Evolutionary conservation across 306 rosid species (phyloP), one percentile per base, ranked within the genome.

Genomic region (Cicer cuneatum): DNA sequence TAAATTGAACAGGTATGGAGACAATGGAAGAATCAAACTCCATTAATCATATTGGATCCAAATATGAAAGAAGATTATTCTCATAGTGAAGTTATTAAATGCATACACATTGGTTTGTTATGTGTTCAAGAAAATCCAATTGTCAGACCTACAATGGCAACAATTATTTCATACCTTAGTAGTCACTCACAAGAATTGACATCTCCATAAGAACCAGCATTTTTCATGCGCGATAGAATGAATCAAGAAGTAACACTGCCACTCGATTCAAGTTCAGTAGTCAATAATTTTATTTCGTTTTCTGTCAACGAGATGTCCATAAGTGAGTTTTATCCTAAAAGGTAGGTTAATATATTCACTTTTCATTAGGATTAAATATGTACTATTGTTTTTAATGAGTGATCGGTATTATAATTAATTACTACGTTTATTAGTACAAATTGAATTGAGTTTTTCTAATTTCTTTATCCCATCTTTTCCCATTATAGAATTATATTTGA

Each of bases 121-220:
- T 86, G 85, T 10, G 85, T 86, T 74, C 89, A 83, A 21, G 87
- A 86, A 43, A 79, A 80, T 71, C 82, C 87, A 40, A 37, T 41
- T 41, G 82, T 66, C 4, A 86, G 89, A 14, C 85, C 89, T 6
- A 77, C 87, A 8, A 83, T 86, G 85, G 69, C 80, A 62, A 69
- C 53, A 0, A 38, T 81, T 42, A 54, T 78, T 63, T 46, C 29
- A n/a, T 76, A 73, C 66, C 85, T 86, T 8, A 80, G 64, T 19
- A 86, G 81, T 46, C 77, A 51, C 12, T 77, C 85, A 14, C 14
- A 48, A 8, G 13, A 66, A 33, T 48, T 81, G 52, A 65, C 81
- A 64, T 3, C 37, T 6, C 88, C 88, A 19, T 18, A 11, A 8
- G 59, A 71, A 65, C 81, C 83, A 15, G 52, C 73, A 14, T 70